Evolutionary conservation across 345 rosid genomes (phyloP), one percentile per base, ranked within the genome.

Genomic region (Salix purpurea): DNA sequence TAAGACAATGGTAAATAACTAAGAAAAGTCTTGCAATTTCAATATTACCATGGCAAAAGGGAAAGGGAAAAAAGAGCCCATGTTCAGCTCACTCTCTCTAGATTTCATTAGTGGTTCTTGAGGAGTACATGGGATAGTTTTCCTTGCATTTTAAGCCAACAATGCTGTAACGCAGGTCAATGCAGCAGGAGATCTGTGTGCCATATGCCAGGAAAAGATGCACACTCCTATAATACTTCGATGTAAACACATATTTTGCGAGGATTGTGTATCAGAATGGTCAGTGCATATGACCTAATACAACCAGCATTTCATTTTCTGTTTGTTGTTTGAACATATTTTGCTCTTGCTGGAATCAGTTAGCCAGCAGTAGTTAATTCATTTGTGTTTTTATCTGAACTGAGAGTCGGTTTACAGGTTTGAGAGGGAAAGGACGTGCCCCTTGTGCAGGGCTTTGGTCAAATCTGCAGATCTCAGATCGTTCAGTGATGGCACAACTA

Each of bases 141-240:
- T 50, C 58, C 40, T 10, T 36, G 36, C 60, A 19, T 37, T 70
- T 71, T 15, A 78, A 78, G 36, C 8, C 66, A n/a, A 42, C 37
- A 19, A 32, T 50, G 52, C 50, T 84, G 40, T 78, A 60, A 72
- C 85, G 88, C 87, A 94, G 98, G 98, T 96, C 68, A 92, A 81
- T 84, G 95, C 96, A 46, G 98, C 93, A 23, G 98, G 99, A 50
- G 99, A 96, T 84, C 77, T 93, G 56, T 96, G 98, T 76, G 98
- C 98, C 75, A 96, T 93, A 65, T 96, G 99, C 86, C 99, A 93
- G 89, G 98, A 93, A 83, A 96, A 96, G 89, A 96, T 96, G 99
- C 97, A 96, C 76, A 90, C 94, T 66, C 99, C 99, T 21, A 79
- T 96, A 78, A 85, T 96, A 78, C 98, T 96, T 71, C 91, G 95